Conservation (phyloP, 192 early-diverging fungal genomes). For the Irineochytrium annulatum region DNA sequence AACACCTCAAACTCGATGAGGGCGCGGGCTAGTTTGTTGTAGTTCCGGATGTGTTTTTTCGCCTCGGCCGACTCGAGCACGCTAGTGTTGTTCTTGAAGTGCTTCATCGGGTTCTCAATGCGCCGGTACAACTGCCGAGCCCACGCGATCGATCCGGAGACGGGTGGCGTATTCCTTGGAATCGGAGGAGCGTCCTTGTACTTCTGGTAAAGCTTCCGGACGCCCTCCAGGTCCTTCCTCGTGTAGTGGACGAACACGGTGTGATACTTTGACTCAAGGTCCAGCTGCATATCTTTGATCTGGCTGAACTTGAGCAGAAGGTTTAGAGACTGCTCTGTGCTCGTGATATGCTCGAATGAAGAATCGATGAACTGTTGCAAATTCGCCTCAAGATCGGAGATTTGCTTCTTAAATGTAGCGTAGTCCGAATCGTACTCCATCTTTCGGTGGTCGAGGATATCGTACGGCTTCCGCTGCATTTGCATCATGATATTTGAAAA, state of each 20-base stretch:
- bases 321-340: slow-evolving; percentile 58
- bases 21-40: slow-evolving; percentile 62
- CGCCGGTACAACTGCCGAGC: slow-evolving; percentile 58
- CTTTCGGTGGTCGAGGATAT: slow-evolving; percentile 64
- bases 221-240: slow-evolving; percentile 54
- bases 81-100: slow-evolving; percentile 49
- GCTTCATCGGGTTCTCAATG: slow-evolving; percentile 58
- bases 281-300: slow-evolving; percentile 62
- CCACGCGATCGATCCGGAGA: slow-evolving; percentile 60
- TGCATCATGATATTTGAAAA: slow-evolving; percentile 59
- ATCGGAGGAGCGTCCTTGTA: slow-evolving; percentile 57
- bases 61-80: slow-evolving; percentile 55
- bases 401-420: slow-evolving; percentile 62
- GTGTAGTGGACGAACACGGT: slow-evolving; percentile 62
- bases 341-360: slow-evolving; percentile 56
- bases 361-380: slow-evolving; percentile 63
- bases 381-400: slow-evolving; percentile 54
- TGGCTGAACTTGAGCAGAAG: slow-evolving; percentile 55
- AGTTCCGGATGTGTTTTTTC: slow-evolving; percentile 63
- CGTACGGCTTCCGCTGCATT: slow-evolving; percentile 65
- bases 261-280: slow-evolving; percentile 66
- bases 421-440: slow-evolving; percentile 68
- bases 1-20: slow-evolving; percentile 61
- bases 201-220: slow-evolving; percentile 61
- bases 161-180: slow-evolving; percentile 58